Evolutionary conservation across 1,284 basidiomycete genomes (phyloP), one percentile per base, ranked within the genome.

Genomic region (Porodaedalea pini): DNA sequence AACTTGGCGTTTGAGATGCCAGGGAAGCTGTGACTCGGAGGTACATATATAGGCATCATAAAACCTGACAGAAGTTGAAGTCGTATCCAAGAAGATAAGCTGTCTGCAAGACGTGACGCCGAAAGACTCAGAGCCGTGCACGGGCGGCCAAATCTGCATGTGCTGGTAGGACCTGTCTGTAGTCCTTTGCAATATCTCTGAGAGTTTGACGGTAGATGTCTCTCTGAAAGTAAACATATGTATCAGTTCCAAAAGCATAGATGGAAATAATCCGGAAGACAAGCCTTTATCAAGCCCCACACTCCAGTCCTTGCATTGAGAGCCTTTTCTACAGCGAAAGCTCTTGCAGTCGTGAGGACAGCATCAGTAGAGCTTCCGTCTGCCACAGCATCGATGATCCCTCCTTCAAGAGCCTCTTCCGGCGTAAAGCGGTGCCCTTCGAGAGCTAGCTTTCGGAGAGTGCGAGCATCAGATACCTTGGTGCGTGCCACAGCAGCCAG

Each of bases 371-470:
- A 70, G 34, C 75, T 69, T 50, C 75, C 82, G 53, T 74, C 75
- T 23, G 83, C 89, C 47, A 89, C 67, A 60, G 81, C 76, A 68
- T 97, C 94, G 21, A 97, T 73, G 8, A 97, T 70, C 3, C 89
- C 87, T 15, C 75, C 76, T 8, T 78, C 69, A 3, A 85, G 72
- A 1, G 91, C 86, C 68, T 96, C 92, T 11, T 73, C 63, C 4
- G 92, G 86, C 1, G 86, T 84, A 71, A 93, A 95, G 40, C 90
- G 81, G 65, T 92, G 82, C 0, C 90, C 94, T 66, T 94, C 90
- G 3, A 96, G 77, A 10, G 88, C 82, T 31, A 94, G 85, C 67
- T 90, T 86, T 37, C 92, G 83, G 19, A 86, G 80, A 3, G 87
- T 66, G n/a, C 70, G 71, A 23, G 79, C 76, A 64, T 83, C 76